phyloP scores from a whole-genome alignment of 805 yeast genomes.

The Citeromyces matritensis region DNA sequence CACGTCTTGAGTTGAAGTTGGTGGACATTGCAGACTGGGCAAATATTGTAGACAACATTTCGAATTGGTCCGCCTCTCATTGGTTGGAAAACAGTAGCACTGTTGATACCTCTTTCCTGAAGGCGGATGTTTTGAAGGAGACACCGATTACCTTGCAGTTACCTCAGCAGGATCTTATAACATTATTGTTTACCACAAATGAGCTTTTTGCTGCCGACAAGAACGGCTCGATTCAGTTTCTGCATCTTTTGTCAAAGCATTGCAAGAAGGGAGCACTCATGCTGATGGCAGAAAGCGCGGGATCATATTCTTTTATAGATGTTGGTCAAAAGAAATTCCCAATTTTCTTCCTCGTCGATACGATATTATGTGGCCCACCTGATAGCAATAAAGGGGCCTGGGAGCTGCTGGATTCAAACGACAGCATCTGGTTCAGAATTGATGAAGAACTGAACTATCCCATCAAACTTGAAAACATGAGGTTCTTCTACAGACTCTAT shows the following conservation, averaged over 20 bases:
- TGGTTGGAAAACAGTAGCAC: conserved; percentile 5
- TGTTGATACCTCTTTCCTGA: conserved; percentile 15
- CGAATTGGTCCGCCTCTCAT: not conserved
- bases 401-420: conserved; percentile 51
- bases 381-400: conserved; percentile 36
- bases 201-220: conserved; percentile 66
- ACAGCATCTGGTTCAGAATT: conserved; percentile 71
- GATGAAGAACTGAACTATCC: conserved; percentile 36
- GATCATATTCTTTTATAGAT: conserved; percentile 70
- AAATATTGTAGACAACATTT: conserved; percentile 20
- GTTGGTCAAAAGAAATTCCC: conserved; percentile 73
- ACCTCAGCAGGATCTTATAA: conserved; percentile 30
- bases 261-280: conserved; percentile 46
- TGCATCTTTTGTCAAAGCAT: conserved; percentile 31
- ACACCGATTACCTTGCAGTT: conserved; percentile 11
- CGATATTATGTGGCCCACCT: conserved; percentile 41
- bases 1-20: conserved; percentile 21
- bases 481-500: conserved; percentile 70
- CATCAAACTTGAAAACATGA: conserved; percentile 72
- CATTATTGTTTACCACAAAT: conserved; percentile 74
- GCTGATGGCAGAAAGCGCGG: conserved; percentile 76
- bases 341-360: conserved; percentile 66
- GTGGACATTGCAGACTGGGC: conserved; percentile 78
- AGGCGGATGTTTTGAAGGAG: conserved; percentile 20
- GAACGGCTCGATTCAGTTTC: conserved; percentile 39